Conservation (phyloP, 2,329 filamentous ascomycete genomes). For the Alternaria viburni region DNA sequence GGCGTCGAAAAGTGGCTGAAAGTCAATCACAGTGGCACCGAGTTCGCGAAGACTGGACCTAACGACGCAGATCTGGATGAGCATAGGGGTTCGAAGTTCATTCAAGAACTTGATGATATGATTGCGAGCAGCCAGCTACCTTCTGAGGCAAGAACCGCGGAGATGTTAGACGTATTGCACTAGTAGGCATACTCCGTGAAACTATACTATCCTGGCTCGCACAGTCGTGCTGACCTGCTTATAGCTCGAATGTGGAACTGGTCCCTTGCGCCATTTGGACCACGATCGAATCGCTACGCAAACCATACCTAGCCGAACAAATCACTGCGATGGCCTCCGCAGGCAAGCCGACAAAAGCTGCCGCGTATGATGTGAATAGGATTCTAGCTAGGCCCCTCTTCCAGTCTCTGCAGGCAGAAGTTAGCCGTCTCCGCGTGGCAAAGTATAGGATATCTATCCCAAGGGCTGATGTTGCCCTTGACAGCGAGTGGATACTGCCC, state of each 20-base stretch:
- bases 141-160: slow-evolving; percentile 18
- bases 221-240: slow-evolving; percentile 7
- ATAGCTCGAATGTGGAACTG: slow-evolving; percentile 23
- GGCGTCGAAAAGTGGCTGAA: slow-evolving; percentile 34
- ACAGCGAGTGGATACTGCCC: slow-evolving; percentile 28
- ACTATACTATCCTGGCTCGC: neutral
- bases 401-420: slow-evolving; percentile 34
- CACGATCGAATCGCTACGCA: slow-evolving; percentile 29
- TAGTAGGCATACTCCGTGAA: slow-evolving; percentile 20
- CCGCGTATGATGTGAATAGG: slow-evolving; percentile 21
- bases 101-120: slow-evolving; percentile 25
- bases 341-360: slow-evolving; percentile 11
- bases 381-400: slow-evolving; percentile 27
- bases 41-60: slow-evolving; percentile 16
- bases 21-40: slow-evolving; percentile 19
- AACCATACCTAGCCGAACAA: slow-evolving; percentile 22
- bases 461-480: slow-evolving; percentile 22
- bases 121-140: slow-evolving; percentile 10
- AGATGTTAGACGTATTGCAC: slow-evolving; percentile 32
- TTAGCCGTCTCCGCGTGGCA: slow-evolving; percentile 28
- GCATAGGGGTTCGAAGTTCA: slow-evolving; percentile 25
- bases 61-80: slow-evolving; percentile 27
- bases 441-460: slow-evolving; percentile 15
- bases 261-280: slow-evolving; percentile 34
- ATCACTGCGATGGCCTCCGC: slow-evolving; percentile 18